A percentile compares a stretch with the other conserved stretches of the same genome.
Conservation (phyloP, 164 flowering plant genomes). For the Kingdonia uniflora region DNA sequence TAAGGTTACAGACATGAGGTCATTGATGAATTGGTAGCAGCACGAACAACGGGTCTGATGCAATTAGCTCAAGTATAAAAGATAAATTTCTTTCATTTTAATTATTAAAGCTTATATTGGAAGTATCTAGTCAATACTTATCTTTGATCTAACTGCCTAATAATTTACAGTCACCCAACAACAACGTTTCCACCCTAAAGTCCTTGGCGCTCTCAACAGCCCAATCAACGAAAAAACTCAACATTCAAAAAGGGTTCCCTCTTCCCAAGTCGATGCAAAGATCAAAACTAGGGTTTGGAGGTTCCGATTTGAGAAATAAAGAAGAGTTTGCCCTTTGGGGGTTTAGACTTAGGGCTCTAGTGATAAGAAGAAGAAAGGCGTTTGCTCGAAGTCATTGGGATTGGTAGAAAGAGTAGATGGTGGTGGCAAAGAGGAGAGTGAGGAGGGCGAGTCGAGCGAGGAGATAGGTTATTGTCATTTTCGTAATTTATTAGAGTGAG, state of each 20-base stretch:
- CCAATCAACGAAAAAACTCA: conserved; percentile 62
- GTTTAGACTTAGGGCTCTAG: conserved; percentile 16
- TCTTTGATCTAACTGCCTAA: too few relatives aligned
- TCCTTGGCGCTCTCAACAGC: conserved; percentile 71
- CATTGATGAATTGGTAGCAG: too few relatives aligned
- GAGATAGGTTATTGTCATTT: conserved; percentile 16
- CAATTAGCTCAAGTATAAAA: too few relatives aligned
- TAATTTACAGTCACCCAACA: conserved; percentile 50
- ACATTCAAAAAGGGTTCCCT: conserved; percentile 49
- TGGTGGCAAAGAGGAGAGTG: conserved; percentile 55
- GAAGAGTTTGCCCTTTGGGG: conserved; percentile 44
- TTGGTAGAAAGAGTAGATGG: conserved; percentile 66
- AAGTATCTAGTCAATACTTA: too few relatives aligned
- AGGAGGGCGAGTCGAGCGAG: conserved; percentile 43
- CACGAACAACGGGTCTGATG: too few relatives aligned
- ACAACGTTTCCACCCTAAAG: conserved; percentile 67
- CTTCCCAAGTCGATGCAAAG: conserved; percentile 91
- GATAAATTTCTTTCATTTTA: too few relatives aligned
- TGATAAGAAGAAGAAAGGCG: conserved; percentile 14
- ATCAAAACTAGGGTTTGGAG: conserved; percentile 54
- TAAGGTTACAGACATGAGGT: too few relatives aligned
- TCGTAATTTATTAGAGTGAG: background rate
- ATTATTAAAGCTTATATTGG: too few relatives aligned
- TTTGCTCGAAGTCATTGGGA: conserved; percentile 54
- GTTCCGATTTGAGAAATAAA: conserved; percentile 82